These are phyloP conservation scores for Dryadomyces sulphureus DNA, from an alignment of 2,329 filamentous ascomycete genomes.

Conservation along the genomic window DNA sequence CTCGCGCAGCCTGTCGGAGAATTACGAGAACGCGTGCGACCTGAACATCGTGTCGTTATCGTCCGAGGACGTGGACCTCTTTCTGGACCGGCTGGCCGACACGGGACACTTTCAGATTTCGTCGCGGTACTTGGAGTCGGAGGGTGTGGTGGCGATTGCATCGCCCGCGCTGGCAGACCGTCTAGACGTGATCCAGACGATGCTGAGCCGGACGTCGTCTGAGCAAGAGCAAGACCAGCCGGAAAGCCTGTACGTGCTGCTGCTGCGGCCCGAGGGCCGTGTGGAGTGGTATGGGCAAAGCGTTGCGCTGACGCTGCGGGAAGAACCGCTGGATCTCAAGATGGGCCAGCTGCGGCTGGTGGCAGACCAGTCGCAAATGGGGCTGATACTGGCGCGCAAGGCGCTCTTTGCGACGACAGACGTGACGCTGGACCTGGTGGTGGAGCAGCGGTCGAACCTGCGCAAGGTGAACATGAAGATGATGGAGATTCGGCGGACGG, in stretches of 20 bases:
- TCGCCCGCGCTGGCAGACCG: slow-evolving; percentile 64
- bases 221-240: slow-evolving; percentile 52
- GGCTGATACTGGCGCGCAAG: slow-evolving; percentile 63
- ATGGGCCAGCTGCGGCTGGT: slow-evolving; percentile 75
- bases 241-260: slow-evolving; percentile 69
- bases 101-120: slow-evolving; percentile 82
- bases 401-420: slow-evolving; percentile 66
- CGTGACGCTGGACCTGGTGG: slow-evolving; percentile 72
- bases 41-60: slow-evolving; percentile 66
- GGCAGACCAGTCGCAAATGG: slow-evolving; percentile 69
- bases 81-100: slow-evolving; percentile 67
- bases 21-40: slow-evolving; percentile 94
- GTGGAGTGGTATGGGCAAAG: slow-evolving; percentile 71
- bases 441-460: slow-evolving; percentile 86
- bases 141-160: slow-evolving; percentile 70
- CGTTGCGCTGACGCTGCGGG: slow-evolving; percentile 55
- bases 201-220: slow-evolving; percentile 56
- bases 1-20: slow-evolving; percentile 74
- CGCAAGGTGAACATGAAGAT: slow-evolving; percentile 82
- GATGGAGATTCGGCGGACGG: slow-evolving; percentile 87
- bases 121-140: slow-evolving; percentile 35
- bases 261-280: slow-evolving; percentile 66
- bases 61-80: slow-evolving; percentile 49
- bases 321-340: slow-evolving; percentile 74
- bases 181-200: slow-evolving; percentile 67